Conservation (phyloP, 2,329 filamentous ascomycete species). For the Bipolaris sorokiniana region DNA sequence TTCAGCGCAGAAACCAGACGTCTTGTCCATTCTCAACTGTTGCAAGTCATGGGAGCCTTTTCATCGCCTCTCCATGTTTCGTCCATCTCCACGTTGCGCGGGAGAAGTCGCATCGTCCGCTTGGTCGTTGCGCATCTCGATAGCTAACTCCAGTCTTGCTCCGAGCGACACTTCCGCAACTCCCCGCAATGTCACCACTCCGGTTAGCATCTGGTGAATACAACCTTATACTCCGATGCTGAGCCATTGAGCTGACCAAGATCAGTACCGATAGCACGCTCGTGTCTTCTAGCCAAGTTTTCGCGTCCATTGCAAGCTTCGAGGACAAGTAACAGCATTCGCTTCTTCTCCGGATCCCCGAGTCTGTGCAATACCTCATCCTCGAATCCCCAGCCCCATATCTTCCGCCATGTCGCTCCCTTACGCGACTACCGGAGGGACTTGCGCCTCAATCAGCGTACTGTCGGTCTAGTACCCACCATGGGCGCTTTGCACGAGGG, state of each 20-base stretch:
- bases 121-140: not conserved
- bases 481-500: slow-evolving; percentile 98
- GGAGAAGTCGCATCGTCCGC: not conserved
- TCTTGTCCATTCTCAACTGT: slow-evolving; percentile 26
- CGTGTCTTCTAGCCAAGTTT: slow-evolving; percentile 7
- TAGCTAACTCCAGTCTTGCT: slow-evolving; percentile 12
- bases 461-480: slow-evolving; percentile 88
- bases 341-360: slow-evolving; percentile 28
- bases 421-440: slow-evolving; percentile 73
- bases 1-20: slow-evolving; percentile 36
- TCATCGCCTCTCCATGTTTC: not conserved
- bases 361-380: slow-evolving; percentile 26
- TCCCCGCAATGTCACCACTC: slow-evolving; percentile 34
- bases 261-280: slow-evolving; percentile 19
- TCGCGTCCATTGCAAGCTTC: slow-evolving; percentile 1
- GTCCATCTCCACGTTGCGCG: slow-evolving; percentile 14
- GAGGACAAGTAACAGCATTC: slow-evolving; percentile 15
- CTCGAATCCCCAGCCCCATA: slow-evolving; percentile 57
- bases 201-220: slow-evolving; percentile 27
- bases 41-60: slow-evolving; percentile 24
- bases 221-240: slow-evolving; percentile 15
- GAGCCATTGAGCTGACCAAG: slow-evolving; percentile 17
- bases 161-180: slow-evolving; percentile 27
- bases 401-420: slow-evolving; percentile 77
- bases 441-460: slow-evolving; percentile 69